A percentile compares a stretch with the other conserved stretches of the same genome.
Evolutionary conservation across 1,284 basidiomycete species (phyloP).

Genomic region (Trichosporon coremiiforme): DNA sequence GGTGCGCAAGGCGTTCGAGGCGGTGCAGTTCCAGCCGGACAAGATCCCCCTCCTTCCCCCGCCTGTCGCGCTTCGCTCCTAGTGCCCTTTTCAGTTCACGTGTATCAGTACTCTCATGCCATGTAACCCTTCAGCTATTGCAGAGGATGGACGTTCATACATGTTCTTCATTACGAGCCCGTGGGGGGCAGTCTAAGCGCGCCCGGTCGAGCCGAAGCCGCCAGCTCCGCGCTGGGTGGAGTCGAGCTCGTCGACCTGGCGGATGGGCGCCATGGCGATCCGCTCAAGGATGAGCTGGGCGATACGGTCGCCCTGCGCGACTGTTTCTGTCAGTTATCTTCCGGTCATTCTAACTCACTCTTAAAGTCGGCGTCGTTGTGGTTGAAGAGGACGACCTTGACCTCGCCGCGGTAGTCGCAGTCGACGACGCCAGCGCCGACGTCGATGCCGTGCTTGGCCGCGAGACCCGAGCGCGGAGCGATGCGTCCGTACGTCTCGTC

Average conservation of each 20-base stretch:
- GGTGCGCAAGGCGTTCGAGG: constrained; percentile 65
- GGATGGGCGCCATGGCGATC: constrained; percentile 80
- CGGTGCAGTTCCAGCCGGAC: constrained; percentile 68
- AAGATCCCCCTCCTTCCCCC: constrained; percentile 76
- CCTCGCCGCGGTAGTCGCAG: constrained; percentile 87
- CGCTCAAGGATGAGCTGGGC: constrained; percentile 93
- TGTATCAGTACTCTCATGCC: constrained; percentile 1
- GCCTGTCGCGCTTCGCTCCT: constrained; percentile 61
- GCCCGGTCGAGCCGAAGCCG: constrained; percentile 91
- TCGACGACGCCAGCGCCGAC: constrained; percentile 97
- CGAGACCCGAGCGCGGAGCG: constrained; percentile 89
- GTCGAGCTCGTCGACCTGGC: constrained; percentile 81
- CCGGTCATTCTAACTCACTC: constrained; percentile 60
- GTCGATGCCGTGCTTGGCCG: constrained; percentile 95
- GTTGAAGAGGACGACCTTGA: constrained; percentile 96
- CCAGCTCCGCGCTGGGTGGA: constrained; percentile 80
- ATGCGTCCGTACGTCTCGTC: constrained; percentile 92
- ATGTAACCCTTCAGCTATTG: neutral
- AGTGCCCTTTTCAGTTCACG: neutral
- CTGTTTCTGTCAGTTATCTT: constrained; percentile 57
- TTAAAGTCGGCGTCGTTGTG: constrained; percentile 83
- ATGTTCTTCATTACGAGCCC: neutral
- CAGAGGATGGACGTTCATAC: neutral
- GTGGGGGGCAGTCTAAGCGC: constrained; percentile 41
- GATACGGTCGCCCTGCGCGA: constrained; percentile 86